Conservation (phyloP, 176 grass and related monocot species). For the Carex parvula region DNA sequence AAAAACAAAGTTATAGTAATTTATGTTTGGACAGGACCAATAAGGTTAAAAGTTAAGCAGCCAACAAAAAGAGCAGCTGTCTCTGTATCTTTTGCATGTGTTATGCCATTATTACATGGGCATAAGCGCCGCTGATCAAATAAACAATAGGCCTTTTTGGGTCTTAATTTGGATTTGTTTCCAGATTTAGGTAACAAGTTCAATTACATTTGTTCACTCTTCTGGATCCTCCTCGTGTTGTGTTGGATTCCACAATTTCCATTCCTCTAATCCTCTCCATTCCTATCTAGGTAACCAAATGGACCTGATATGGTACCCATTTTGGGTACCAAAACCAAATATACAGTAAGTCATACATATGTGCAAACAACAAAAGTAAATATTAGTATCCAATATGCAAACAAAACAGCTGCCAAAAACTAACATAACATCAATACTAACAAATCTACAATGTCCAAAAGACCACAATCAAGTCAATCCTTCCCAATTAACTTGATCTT, state of each 20-base stretch:
- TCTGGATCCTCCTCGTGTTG: not conserved
- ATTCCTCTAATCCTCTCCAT: constrained; percentile 17
- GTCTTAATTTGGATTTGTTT: not conserved
- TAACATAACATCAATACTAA: too few relatives aligned
- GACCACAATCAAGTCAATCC: too few relatives aligned
- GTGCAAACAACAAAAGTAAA: too few relatives aligned
- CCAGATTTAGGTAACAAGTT: not conserved
- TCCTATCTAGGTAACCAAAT: not conserved
- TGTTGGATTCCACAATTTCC: constrained; percentile 2
- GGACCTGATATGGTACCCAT: too few relatives aligned
- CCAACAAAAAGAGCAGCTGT: not conserved
- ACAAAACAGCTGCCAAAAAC: too few relatives aligned
- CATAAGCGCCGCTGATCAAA: not conserved
- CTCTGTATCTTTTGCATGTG: not conserved
- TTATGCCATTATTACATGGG: not conserved
- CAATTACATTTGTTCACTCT: not conserved
- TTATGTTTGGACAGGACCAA: not conserved
- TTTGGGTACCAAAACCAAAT: too few relatives aligned
- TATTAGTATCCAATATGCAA: too few relatives aligned
- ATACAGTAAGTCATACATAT: too few relatives aligned
- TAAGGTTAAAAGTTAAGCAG: not conserved
- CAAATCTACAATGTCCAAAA: too few relatives aligned
- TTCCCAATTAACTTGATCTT: too few relatives aligned
- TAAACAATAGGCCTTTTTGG: not conserved
- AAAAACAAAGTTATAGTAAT: not conserved